Evolutionary conservation across 2,329 filamentous ascomycete species (phyloP).

Genomic region (Septoria linicola): DNA sequence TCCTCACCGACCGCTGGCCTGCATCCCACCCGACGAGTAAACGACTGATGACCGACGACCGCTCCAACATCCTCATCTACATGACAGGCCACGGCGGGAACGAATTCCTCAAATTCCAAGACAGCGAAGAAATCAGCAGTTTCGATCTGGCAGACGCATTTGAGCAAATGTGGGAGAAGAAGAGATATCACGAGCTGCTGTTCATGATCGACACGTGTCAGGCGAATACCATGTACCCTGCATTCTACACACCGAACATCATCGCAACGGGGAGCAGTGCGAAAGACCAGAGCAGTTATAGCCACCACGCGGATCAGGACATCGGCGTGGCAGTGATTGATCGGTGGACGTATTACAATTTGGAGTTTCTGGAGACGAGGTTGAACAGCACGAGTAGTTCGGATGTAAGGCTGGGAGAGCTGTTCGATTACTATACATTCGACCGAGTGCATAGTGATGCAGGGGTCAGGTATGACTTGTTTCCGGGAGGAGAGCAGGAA

Average conservation of each 20-base stretch:
- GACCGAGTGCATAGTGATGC: conserved; percentile 92
- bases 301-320: conserved; percentile 96
- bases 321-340: conserved; percentile 98
- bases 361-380: conserved; percentile 91
- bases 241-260: conserved; percentile 97
- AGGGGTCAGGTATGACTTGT: conserved; percentile 92
- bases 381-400: conserved; percentile 75
- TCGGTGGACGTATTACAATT: conserved; percentile 96
- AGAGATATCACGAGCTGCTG: conserved; percentile 94
- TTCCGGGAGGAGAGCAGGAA: conserved; percentile 74
- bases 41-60: conserved; percentile 86
- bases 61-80: conserved; percentile 96
- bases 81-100: conserved; percentile 99
- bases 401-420: conserved; percentile 85
- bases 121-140: conserved; percentile 93
- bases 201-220: conserved; percentile 99
- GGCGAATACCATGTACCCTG: conserved; percentile 98
- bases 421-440: conserved; percentile 95
- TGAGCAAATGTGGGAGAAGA: conserved; percentile 99
- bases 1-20: conserved; percentile 90
- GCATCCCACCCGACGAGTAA: conserved; percentile 95
- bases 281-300: conserved; percentile 94
- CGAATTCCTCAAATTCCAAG: conserved; percentile 97
- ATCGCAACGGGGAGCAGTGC: conserved; percentile 96
- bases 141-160: conserved; percentile 97